Evolutionary conservation across 495 filamentous ascomycete genomes (phyloP).

Genomic region (Aeminium ludgeri): DNA sequence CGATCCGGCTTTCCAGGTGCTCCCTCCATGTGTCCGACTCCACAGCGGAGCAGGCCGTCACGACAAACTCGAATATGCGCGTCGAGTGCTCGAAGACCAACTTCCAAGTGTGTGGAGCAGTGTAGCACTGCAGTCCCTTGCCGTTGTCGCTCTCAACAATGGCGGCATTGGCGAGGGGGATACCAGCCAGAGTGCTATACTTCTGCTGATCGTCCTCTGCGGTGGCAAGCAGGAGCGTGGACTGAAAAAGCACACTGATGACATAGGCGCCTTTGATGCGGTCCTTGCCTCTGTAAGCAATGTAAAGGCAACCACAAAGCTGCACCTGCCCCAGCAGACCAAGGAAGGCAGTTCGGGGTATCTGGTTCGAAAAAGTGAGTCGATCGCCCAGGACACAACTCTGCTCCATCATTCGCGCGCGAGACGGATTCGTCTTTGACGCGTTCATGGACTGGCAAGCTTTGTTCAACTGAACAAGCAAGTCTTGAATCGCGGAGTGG

Average conservation of each 20-base stretch:
- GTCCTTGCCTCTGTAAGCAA: slow-evolving; percentile 57
- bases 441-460: slow-evolving; percentile 60
- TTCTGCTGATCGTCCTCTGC: slow-evolving; percentile 39
- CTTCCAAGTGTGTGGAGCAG: slow-evolving; percentile 82
- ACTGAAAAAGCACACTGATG: slow-evolving; percentile 70
- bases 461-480: slow-evolving; percentile 53
- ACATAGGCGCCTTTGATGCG: slow-evolving; percentile 62
- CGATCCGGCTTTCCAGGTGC: slow-evolving; percentile 30
- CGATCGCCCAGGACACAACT: slow-evolving; percentile 67
- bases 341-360: slow-evolving; percentile 35
- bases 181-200: slow-evolving; percentile 59
- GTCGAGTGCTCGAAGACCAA: slow-evolving; percentile 65
- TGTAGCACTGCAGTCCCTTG: slow-evolving; percentile 70
- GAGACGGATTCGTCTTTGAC: slow-evolving; percentile 37
- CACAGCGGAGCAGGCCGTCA: slow-evolving; percentile 69
- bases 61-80: slow-evolving; percentile 64
- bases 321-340: slow-evolving; percentile 64
- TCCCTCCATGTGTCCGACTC: slow-evolving; percentile 68
- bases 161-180: slow-evolving; percentile 51
- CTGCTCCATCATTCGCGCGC: slow-evolving; percentile 37
- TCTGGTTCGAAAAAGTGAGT: slow-evolving; percentile 53
- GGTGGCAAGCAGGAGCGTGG: slow-evolving; percentile 63
- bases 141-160: slow-evolving; percentile 69
- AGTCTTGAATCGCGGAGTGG: slow-evolving; percentile 59
- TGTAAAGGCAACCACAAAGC: slow-evolving; percentile 74